Base-by-base conservation (phyloP, 495 filamentous ascomycete genomes). In the Talaromyces liani region DNA sequence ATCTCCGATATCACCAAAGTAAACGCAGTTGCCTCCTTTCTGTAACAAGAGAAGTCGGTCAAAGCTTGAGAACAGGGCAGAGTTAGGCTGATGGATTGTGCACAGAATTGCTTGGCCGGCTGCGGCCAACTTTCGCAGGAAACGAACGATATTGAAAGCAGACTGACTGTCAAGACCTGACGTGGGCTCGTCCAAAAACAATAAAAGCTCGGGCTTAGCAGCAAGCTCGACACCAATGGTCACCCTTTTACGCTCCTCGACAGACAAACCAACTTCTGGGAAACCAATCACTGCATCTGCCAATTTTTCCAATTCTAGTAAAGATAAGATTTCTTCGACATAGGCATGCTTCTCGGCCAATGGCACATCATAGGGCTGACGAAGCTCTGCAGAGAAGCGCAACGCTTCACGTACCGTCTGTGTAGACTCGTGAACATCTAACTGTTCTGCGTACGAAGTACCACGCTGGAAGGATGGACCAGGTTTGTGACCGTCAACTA, bases 181-280 rank as follows among this genome's bases (percentile, higher is more conserved):
- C 1, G 93, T 97, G 0, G 93, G 93, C 69, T 97, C 93, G 67
- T 97, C 92, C 16, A 96, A 75, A 76, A 97, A 97, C 10, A 97
- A 81, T 0, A 96, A 80, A 4, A 97, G 82, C 65, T 93, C 83
- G 0, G 93, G 93, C 68, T 92, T 92, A 9, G 91, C 89, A 4
- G 91, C 91, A 14, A 95, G 79, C 70, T 96, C 92, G 27, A 96
- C 90, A 33, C 90, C 92, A 62, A 97, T 97, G 1, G 92, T 96
- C 4, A 96, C 90, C 36, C 91, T 86, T 75, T 97, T 96, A 6
- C 92, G 79, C 71, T 96, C 89, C 69, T 96, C 92, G 16, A 95
- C 90, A 5, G 90, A 91, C 25, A 97, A 80, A 20, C 93, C 92
- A 16, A 80, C 80, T 62, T 89, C 88, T 0, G 87, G 86, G 1